Evolutionary conservation across 2,329 filamentous ascomycete species (phyloP).

Genomic region (Alternaria angustiovoidea): DNA sequence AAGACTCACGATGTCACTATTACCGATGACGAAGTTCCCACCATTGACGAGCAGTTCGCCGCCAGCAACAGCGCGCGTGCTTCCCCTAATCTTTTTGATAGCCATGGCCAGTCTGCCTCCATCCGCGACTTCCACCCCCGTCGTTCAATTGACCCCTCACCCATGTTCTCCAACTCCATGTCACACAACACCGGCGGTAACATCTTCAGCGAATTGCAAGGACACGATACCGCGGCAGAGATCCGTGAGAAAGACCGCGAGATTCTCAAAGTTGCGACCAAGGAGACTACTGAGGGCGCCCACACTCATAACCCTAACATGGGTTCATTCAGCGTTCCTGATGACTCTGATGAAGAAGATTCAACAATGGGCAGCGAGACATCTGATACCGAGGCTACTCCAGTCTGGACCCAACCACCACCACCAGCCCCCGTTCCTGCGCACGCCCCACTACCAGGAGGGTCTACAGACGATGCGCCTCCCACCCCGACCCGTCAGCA

Average conservation of each 20-base stretch:
- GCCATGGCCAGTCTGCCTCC: constrained; percentile 34
- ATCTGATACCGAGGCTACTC: constrained; percentile 24
- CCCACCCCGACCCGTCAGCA: constrained; percentile 15
- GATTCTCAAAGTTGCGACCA: constrained; percentile 20
- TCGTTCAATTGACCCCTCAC: constrained; percentile 39
- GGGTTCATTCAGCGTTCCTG: constrained; percentile 37
- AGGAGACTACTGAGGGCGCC: constrained; percentile 8
- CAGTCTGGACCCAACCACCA: constrained; percentile 45
- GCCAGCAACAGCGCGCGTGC: constrained; percentile 10
- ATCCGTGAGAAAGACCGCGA: constrained; percentile 27
- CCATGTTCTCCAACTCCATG: constrained; percentile 38
- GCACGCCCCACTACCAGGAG: constrained; percentile 42
- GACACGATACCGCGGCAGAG: constrained; percentile 22
- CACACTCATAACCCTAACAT: constrained; percentile 18
- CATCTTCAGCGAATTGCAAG: constrained; percentile 38
- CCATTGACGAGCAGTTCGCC: constrained; percentile 32
- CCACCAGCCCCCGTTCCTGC: constrained; percentile 47
- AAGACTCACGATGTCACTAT: constrained; percentile 12
- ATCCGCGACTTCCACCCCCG: constrained; percentile 40
- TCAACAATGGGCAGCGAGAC: constrained; percentile 22
- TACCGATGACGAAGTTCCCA: constrained; percentile 27
- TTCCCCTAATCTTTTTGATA: constrained; percentile 26
- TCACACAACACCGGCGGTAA: constrained; percentile 35
- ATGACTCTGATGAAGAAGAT: constrained; percentile 32
- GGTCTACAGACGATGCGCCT: constrained; percentile 6